Base-by-base conservation (phyloP, 2,329 filamentous ascomycete species). In the Kalaharituber pfeilii region DNA sequence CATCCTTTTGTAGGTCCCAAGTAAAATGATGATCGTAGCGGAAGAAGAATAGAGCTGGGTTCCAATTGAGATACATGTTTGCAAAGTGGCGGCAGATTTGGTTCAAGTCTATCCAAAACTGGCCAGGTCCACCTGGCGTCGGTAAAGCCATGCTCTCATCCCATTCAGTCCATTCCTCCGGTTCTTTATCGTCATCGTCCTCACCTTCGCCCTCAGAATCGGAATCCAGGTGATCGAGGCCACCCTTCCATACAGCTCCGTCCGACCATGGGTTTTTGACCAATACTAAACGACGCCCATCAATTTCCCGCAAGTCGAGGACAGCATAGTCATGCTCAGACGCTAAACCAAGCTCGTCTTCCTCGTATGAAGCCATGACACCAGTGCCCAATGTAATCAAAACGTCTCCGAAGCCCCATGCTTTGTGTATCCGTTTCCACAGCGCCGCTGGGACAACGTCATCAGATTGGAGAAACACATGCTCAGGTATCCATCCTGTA, bases 41-140 rank as follows among this genome's bases (percentile, higher is more conserved):
- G 65, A 84, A 71, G 1, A 72, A 72, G 68, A 98, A 98, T 0
- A 94, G 72, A 0, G 77, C 75, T 0, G 91, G 88, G 60, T 94
- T 95, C 91, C 91, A 98, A 69, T 96, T 98, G 53, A 98, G 73
- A 67, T 96, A 98, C 61, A 98, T 78, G 18, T 88, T 94, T 66
- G 96, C 87, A 59, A 95, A 98, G 65, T 94, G 81, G 64, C 94
- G 87, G 30, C 86, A 77, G 3, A 95, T 80, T 60, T 87, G 84
- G 62, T 94, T 84, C 26, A 91, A 79, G 24, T 82, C 80, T 69
- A 96, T 93, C 89, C 91, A 96, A 65, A 94, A 93, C 0, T 83
- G 86, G n/a, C 87, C 86, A 0, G 82, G 81, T 26, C 69, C 67
- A 20, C 69, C 63, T 18, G 57, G 69, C 65, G 6, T 51, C n/a